Conservation (phyloP, 495 filamentous ascomycete genomes). For the Penicillium atrosanguineum region DNA sequence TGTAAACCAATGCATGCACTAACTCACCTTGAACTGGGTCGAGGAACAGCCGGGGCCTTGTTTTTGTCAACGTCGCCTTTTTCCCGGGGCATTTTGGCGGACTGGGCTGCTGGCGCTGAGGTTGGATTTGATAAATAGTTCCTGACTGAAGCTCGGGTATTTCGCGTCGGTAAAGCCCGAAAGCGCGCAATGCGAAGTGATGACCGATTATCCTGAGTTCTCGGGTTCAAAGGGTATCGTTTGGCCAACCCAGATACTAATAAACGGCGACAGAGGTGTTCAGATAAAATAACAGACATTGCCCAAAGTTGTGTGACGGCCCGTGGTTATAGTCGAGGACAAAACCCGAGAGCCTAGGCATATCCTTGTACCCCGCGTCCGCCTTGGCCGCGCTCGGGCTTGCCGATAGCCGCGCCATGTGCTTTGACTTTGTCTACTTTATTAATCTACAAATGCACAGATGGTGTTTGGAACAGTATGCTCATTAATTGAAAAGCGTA, state of each 20-base stretch:
- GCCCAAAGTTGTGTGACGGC: not conserved
- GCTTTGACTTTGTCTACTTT: not conserved
- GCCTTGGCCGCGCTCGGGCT: slow-evolving; percentile 17
- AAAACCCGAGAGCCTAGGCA: slow-evolving; percentile 29
- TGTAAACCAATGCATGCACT: not conserved
- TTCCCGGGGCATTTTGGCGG: slow-evolving; percentile 20
- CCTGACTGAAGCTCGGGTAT: not conserved
- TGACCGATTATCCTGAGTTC: not conserved
- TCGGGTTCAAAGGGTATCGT: not conserved
- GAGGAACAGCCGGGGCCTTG: slow-evolving; percentile 26
- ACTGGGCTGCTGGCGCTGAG: slow-evolving; percentile 1
- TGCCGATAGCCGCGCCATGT: slow-evolving; percentile 23
- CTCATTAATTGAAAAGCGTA: slow-evolving; percentile 26
- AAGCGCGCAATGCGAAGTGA: not conserved
- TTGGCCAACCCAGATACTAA: slow-evolving; percentile 4
- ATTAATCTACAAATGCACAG: not conserved
- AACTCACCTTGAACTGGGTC: slow-evolving; percentile 36
- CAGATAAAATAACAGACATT: slow-evolving; percentile 14
- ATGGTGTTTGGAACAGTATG: slow-evolving; percentile 4
- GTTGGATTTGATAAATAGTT: slow-evolving; percentile 10
- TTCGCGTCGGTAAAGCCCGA: not conserved
- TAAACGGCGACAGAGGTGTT: slow-evolving; percentile 2
- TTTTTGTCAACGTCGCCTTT: slow-evolving; percentile 19
- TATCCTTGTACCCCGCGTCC: slow-evolving; percentile 28
- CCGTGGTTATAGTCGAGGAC: slow-evolving; percentile 16